phyloP scores from a whole-genome alignment of 2,329 filamentous ascomycete species.

The Nigrograna mackinnonii region DNA sequence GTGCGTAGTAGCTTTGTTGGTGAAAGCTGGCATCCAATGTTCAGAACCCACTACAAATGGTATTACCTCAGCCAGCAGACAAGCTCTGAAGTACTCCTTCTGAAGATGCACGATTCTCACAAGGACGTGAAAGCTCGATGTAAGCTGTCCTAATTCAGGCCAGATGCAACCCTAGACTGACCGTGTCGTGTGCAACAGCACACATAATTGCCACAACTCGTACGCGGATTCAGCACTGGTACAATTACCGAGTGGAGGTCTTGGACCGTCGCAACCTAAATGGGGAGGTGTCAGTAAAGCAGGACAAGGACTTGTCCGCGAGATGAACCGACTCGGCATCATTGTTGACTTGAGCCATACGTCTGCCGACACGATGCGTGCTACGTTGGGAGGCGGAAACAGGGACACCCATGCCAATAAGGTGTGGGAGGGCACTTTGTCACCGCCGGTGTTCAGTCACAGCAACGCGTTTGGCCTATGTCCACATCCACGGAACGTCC shows the following conservation, averaged over 20 bases:
- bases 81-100: too few species aligned
- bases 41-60: too few species aligned
- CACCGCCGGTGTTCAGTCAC: constrained; percentile 88
- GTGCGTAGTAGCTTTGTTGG: too few species aligned
- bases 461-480: constrained; percentile 81
- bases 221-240: constrained; percentile 78
- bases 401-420: background rate
- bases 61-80: too few species aligned
- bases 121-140: too few species aligned
- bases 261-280: constrained; percentile 49
- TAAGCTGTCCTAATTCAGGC: too few species aligned
- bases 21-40: too few species aligned
- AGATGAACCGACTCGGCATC: constrained; percentile 96
- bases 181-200: too few species aligned
- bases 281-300: constrained; percentile 74
- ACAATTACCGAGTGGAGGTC: background rate
- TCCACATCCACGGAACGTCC: constrained; percentile 88
- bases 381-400: constrained; percentile 67
- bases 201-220: constrained; percentile 90
- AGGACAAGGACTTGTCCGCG: constrained; percentile 71
- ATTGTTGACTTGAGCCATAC: constrained; percentile 88
- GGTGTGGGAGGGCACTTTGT: constrained; percentile 70
- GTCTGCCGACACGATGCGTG: constrained; percentile 79
- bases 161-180: too few species aligned
- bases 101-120: too few species aligned